Percentiles rank a stretch among this genome's conserved stretches.
These are phyloP conservation scores for Gastrolobium villosum DNA, from an alignment of 306 rosid species.

Conservation along the genomic window DNA sequence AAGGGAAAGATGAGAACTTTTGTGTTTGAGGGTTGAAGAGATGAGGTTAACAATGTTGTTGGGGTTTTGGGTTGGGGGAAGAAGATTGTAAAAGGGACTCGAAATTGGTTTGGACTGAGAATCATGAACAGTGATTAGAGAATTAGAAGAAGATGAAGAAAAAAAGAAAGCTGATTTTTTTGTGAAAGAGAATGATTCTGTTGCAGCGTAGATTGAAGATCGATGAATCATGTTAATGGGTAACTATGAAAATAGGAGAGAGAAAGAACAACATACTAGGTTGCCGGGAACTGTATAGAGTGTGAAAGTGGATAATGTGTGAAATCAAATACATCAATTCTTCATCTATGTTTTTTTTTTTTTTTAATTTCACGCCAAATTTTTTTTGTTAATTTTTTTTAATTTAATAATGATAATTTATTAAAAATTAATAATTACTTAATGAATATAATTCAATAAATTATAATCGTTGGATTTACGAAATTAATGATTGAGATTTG, in stretches of 20 bases:
- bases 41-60: conserved; percentile 77
- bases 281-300: neutral
- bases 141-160: conserved; percentile 56
- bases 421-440: too few species aligned
- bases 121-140: conserved; percentile 56
- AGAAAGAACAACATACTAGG: conserved; percentile 17
- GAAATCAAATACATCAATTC: too few species aligned
- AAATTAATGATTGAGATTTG: too few species aligned
- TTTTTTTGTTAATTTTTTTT: too few species aligned
- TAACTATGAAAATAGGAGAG: neutral
- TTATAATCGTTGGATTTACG: too few species aligned
- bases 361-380: too few species aligned
- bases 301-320: too few species aligned
- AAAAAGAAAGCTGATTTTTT: conserved; percentile 48
- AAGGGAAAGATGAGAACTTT: conserved; percentile 50
- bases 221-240: conserved; percentile 62
- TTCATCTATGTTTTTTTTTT: too few species aligned
- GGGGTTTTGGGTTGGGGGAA: conserved; percentile 83
- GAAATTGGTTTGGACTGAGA: conserved; percentile 56
- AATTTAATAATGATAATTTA: too few species aligned
- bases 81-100: conserved; percentile 82
- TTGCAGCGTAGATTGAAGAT: conserved; percentile 35
- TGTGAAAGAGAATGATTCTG: neutral
- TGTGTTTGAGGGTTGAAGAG: conserved; percentile 62
- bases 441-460: too few species aligned